These are phyloP conservation scores for Paramarasmius palmivorus DNA, from an alignment of 1,284 basidiomycete species.

Conservation along the genomic window DNA sequence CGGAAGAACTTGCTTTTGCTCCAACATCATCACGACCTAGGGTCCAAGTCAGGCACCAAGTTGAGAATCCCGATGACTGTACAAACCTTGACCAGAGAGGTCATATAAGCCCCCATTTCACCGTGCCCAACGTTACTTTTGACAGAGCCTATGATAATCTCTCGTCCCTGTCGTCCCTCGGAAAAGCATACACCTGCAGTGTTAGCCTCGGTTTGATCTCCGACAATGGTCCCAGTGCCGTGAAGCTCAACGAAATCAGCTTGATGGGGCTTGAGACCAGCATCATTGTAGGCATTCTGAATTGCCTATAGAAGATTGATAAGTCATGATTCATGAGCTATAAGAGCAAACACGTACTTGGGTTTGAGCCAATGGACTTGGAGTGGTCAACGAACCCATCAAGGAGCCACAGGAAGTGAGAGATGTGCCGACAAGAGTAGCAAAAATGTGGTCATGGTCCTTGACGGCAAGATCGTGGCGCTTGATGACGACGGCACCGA, in stretches of 20 bases:
- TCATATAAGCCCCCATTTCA: conserved; percentile 6
- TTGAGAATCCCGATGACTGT: not conserved
- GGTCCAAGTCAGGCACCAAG: not conserved
- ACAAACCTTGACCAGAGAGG: not conserved
- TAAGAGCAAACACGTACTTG: not conserved
- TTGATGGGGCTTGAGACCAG: not conserved
- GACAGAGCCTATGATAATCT: conserved; percentile 5
- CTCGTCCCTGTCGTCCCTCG: not conserved
- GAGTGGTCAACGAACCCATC: conserved; percentile 3
- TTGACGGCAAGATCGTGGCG: conserved; percentile 1
- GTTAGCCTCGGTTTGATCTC: not conserved
- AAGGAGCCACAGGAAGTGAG: conserved; percentile 4
- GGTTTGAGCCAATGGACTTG: not conserved
- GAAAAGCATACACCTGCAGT: conserved; percentile 3
- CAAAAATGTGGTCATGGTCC: conserved; percentile 1
- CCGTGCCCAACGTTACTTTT: conserved; percentile 7
- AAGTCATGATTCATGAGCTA: not conserved
- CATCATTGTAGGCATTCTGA: not conserved
- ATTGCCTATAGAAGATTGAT: not conserved
- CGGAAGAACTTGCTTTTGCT: conserved; percentile 17
- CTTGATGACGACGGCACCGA: conserved; percentile 1
- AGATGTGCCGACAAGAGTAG: not conserved
- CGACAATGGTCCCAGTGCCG: conserved; percentile 1
- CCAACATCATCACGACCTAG: conserved; percentile 21
- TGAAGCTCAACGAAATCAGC: conserved; percentile 2